A percentile compares a stretch with the other conserved stretches of the same genome.
These are phyloP conservation scores for Linaria vulgaris DNA, from an alignment of 257 asterid genomes.

Conservation along the genomic window DNA sequence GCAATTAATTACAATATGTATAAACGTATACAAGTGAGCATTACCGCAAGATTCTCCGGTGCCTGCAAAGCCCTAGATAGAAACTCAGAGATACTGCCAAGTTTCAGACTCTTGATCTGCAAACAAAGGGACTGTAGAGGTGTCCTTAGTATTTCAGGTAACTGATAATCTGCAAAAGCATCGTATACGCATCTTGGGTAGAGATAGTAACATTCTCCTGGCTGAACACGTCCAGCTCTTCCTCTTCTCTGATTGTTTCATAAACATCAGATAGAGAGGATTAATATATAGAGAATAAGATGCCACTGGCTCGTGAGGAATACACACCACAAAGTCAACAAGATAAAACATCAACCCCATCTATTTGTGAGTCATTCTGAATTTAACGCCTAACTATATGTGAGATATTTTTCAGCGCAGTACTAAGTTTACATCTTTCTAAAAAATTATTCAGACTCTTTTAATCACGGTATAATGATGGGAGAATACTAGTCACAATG, in stretches of 20 bases:
- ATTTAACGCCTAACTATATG: no score
- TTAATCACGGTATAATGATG: constrained; percentile 5
- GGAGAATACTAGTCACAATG: neutral
- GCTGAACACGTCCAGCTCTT: constrained; percentile 99
- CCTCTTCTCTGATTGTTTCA: constrained; percentile 82
- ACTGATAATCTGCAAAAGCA: constrained; percentile 79
- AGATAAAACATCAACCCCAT: neutral
- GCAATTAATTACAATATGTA: constrained; percentile 24
- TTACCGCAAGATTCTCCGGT: constrained; percentile 89
- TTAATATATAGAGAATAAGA: constrained; percentile 3
- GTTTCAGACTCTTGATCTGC: constrained; percentile 89
- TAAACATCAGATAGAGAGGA: constrained; percentile 26
- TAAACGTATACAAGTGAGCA: constrained; percentile 30
- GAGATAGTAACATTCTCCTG: constrained; percentile 95
- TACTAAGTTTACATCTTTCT: neutral
- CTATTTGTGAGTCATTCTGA: neutral
- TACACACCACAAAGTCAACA: neutral
- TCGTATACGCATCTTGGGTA: constrained; percentile 84
- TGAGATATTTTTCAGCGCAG: no score
- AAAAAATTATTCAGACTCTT: neutral
- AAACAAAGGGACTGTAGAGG: constrained; percentile 95
- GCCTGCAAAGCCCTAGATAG: constrained; percentile 86
- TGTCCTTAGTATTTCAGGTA: constrained; percentile 93
- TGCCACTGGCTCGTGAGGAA: neutral
- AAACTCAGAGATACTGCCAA: constrained; percentile 84